phyloP scores from a whole-genome alignment of 2,329 filamentous ascomycete genomes.

The Sporothrix mexicana region DNA sequence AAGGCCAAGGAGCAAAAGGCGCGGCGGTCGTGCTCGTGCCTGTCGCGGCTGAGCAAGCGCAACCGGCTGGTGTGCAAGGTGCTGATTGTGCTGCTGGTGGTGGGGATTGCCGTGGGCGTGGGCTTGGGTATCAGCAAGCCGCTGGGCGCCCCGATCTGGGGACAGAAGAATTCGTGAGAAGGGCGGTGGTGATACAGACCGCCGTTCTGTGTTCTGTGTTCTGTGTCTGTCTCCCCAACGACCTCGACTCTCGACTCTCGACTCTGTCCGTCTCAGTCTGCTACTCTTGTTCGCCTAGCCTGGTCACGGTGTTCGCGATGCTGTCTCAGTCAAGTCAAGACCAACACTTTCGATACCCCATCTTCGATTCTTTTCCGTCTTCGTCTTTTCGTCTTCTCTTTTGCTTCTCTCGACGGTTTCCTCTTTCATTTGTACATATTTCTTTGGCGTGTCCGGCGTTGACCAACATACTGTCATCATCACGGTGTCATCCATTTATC shows the following conservation, averaged over 20 bases:
- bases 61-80: slow-evolving; percentile 62
- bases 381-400: not conserved
- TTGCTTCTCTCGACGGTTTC: too few relatives aligned
- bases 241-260: not conserved
- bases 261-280: not conserved
- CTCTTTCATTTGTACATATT: not conserved
- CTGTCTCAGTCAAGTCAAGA: not conserved
- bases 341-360: slow-evolving; percentile 15
- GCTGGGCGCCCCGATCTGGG: slow-evolving; percentile 64
- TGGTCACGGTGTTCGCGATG: not conserved
- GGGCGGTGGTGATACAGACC: not conserved
- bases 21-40: slow-evolving; percentile 57
- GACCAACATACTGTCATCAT: not conserved
- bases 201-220: not conserved
- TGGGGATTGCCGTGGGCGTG: slow-evolving; percentile 61
- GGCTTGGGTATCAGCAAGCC: slow-evolving; percentile 67
- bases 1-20: slow-evolving; percentile 64
- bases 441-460: slow-evolving; percentile 1
- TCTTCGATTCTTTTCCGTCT: too few relatives aligned
- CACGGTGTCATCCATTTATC: not conserved
- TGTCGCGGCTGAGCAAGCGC: slow-evolving; percentile 60
- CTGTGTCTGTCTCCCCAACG: not conserved
- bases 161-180: slow-evolving; percentile 18
- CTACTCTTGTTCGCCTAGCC: slow-evolving; percentile 8
- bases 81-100: slow-evolving; percentile 57